Evolutionary conservation across 2,329 filamentous ascomycete species (phyloP).

Genomic region (Calonectria leucothoes): DNA sequence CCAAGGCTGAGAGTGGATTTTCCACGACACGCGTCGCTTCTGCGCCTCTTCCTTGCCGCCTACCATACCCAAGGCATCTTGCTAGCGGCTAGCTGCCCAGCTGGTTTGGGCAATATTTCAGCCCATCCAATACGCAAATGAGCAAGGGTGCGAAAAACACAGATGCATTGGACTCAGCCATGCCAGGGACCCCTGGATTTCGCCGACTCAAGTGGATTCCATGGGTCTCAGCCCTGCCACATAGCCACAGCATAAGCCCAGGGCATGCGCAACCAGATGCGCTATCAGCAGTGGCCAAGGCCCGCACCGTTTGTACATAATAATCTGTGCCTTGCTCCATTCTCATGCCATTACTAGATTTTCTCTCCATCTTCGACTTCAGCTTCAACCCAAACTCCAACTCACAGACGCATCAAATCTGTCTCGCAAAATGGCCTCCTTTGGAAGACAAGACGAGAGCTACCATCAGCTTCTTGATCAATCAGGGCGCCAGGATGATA

Average conservation of each 20-base stretch:
- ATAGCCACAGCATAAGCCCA: not conserved
- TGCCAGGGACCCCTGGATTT: not conserved
- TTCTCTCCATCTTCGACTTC: too few species aligned
- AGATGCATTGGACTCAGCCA: not conserved
- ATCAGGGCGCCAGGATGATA: not conserved
- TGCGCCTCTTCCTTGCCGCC: not conserved
- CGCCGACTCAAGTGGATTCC: not conserved
- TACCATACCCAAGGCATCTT: not conserved
- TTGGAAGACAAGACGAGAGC: not conserved
- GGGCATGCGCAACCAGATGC: not conserved
- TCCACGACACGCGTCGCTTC: not conserved
- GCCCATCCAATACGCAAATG: not conserved
- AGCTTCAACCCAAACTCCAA: too few species aligned
- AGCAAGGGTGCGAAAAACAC: not conserved
- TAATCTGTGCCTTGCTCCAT: not conserved
- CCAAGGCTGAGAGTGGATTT: not conserved
- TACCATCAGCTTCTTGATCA: not conserved
- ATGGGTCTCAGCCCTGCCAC: not conserved
- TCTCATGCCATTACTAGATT: not conserved
- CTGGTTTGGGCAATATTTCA: not conserved
- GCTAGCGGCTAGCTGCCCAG: not conserved
- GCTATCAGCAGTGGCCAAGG: not conserved
- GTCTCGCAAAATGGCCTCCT: not conserved
- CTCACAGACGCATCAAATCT: not conserved
- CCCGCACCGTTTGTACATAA: not conserved